These are phyloP conservation scores for Trichoderma semiorbis DNA, from an alignment of 2,329 filamentous ascomycete genomes.

Conservation along the genomic window DNA sequence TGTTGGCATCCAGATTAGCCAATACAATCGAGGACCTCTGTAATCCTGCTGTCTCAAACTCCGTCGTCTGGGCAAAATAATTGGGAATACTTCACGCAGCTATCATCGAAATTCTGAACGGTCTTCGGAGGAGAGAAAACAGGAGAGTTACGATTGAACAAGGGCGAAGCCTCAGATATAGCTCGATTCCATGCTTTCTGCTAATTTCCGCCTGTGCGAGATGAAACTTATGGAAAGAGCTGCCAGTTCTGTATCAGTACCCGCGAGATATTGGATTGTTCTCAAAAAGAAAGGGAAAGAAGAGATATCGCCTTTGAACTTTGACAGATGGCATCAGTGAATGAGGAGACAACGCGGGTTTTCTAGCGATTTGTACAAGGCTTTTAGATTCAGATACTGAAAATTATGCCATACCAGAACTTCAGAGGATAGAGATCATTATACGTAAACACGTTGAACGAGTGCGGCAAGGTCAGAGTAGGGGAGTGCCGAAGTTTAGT, in stretches of 20 bases:
- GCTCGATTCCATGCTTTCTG: background rate
- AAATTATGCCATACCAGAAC: background rate
- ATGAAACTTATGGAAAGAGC: background rate
- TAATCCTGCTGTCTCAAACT: background rate
- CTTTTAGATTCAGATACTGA: background rate
- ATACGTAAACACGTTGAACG: background rate
- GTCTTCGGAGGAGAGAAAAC: background rate
- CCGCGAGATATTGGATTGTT: background rate
- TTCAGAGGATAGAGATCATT: background rate
- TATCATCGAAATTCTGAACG: background rate
- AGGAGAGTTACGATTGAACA: background rate
- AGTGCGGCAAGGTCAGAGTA: background rate
- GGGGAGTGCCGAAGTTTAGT: background rate
- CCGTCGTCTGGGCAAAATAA: background rate
- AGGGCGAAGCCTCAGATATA: background rate
- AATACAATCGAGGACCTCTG: background rate
- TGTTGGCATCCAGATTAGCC: background rate
- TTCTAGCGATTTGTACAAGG: background rate
- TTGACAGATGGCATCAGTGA: background rate
- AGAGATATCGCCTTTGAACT: background rate
- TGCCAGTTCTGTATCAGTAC: background rate
- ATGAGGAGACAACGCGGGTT: background rate
- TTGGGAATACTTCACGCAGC: background rate
- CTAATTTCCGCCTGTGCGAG: background rate
- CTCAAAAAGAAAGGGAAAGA: background rate